Percentiles rank a stretch among this genome's conserved stretches.
These are phyloP conservation scores for Pythium biforme DNA, from an alignment of 352 stramenopile genomes.

Conservation along the genomic window DNA sequence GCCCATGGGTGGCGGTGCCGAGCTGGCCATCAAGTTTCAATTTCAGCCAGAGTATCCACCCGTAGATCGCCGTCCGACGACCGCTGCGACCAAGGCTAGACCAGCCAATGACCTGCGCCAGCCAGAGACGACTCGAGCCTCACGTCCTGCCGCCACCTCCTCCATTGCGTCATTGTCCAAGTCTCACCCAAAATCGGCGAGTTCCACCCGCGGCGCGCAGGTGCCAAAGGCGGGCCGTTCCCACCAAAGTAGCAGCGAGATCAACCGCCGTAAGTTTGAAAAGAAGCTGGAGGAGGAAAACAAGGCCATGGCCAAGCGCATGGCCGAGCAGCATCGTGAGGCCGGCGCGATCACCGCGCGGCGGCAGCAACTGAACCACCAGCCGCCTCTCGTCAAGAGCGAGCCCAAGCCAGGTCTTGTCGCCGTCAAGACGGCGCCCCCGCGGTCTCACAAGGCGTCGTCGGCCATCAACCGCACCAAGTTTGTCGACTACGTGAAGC, in stretches of 20 bases:
- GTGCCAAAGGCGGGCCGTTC: background rate
- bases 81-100: background rate
- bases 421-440: slow-evolving; percentile 6
- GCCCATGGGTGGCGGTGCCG: slow-evolving; percentile 16
- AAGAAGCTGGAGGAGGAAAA: slow-evolving; percentile 60
- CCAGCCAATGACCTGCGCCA: background rate
- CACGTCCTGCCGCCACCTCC: background rate
- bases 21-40: slow-evolving; percentile 41
- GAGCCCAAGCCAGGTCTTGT: slow-evolving; percentile 18
- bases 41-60: slow-evolving; percentile 42
- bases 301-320: slow-evolving; percentile 48
- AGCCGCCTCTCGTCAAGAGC: slow-evolving; percentile 17
- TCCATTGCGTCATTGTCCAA: slow-evolving; percentile 7
- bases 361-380: slow-evolving; percentile 16
- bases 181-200: background rate
- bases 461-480: slow-evolving; percentile 61
- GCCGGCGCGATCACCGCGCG: slow-evolving; percentile 2
- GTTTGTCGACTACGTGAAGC: slow-evolving; percentile 46
- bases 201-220: background rate
- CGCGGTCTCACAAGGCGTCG: slow-evolving; percentile 51
- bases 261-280: slow-evolving; percentile 56
- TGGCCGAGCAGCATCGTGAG: slow-evolving; percentile 17
- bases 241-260: slow-evolving; percentile 51
- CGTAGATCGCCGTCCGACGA: background rate
- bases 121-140: background rate